A percentile compares a stretch with the other conserved stretches of the same genome.
phyloP scores from a whole-genome alignment of 2,329 filamentous ascomycete species.

The Colletotrichum noveboracense region DNA sequence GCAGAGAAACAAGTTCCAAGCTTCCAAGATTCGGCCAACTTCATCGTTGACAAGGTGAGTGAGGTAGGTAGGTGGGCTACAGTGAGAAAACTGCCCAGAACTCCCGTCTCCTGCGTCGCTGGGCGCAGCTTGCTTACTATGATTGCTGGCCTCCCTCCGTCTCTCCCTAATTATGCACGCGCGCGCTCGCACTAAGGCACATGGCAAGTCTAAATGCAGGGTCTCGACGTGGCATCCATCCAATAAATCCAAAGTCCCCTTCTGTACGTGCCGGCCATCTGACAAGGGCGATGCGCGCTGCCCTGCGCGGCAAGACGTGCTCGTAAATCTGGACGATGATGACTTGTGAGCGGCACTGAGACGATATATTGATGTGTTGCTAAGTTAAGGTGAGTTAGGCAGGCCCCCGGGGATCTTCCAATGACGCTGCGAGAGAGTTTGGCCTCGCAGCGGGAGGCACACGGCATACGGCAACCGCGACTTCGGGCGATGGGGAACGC shows the following conservation, averaged over 20 bases:
- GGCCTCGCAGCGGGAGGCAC: slow-evolving; percentile 13
- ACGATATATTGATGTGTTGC: neutral
- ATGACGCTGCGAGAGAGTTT: slow-evolving; percentile 3
- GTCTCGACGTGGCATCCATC: neutral
- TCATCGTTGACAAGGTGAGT: neutral
- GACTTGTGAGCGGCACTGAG: neutral
- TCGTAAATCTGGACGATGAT: neutral
- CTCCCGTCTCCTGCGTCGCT: neutral
- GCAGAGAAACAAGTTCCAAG: neutral
- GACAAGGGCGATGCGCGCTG: neutral
- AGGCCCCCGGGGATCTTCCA: slow-evolving; percentile 3
- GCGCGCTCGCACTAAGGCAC: neutral
- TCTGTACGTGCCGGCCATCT: neutral
- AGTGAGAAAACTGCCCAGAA: neutral
- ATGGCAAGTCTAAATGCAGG: neutral
- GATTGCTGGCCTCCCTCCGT: neutral
- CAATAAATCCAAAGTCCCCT: neutral
- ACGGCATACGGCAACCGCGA: neutral
- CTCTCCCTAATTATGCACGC: neutral
- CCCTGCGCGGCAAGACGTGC: neutral
- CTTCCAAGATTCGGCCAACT: neutral
- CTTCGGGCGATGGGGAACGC: neutral
- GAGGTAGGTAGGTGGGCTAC: neutral
- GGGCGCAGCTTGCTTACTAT: neutral
- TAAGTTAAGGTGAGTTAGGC: neutral